These are phyloP conservation scores for Yamadazyma pseudoaaseri DNA, from an alignment of 1,139 yeast genomes.

Conservation along the genomic window DNA sequence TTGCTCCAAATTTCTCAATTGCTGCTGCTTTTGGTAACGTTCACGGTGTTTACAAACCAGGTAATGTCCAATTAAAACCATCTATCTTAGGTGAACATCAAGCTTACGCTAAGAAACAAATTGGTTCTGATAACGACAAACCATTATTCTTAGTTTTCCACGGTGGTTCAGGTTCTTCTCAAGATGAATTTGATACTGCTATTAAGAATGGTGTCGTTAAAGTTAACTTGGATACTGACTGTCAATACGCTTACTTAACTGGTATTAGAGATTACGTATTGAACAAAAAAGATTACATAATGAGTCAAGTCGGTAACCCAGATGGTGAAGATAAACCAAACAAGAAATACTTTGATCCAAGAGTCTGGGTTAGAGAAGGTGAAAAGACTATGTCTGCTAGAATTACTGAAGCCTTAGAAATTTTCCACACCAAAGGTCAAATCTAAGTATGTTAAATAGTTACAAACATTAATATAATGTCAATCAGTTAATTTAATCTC, in stretches of 20 bases:
- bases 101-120: constrained; percentile 69
- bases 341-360: constrained; percentile 99
- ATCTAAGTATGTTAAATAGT: constrained; percentile 47
- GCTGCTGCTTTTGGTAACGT: constrained; percentile 99
- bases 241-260: constrained; percentile 93
- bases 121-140: constrained; percentile 52
- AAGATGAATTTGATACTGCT: constrained; percentile 87
- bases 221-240: constrained; percentile 99
- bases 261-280: constrained; percentile 98
- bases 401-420: constrained; percentile 76
- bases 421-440: constrained; percentile 80
- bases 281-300: constrained; percentile 91
- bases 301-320: constrained; percentile 95
- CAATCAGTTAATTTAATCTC: too few species aligned
- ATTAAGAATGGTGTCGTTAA: constrained; percentile 94
- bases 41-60: constrained; percentile 99
- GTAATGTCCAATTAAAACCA: constrained; percentile 94
- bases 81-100: constrained; percentile 96
- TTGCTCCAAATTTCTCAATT: constrained; percentile 97
- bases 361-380: constrained; percentile 99
- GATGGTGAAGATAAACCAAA: constrained; percentile 98
- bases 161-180: constrained; percentile 99
- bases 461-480: too few species aligned
- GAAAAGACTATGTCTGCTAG: constrained; percentile 96
- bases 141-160: constrained; percentile 99